These are phyloP conservation scores for Xanthoconium stramineum DNA, from an alignment of 768 basidiomycete species.

Conservation along the genomic window DNA sequence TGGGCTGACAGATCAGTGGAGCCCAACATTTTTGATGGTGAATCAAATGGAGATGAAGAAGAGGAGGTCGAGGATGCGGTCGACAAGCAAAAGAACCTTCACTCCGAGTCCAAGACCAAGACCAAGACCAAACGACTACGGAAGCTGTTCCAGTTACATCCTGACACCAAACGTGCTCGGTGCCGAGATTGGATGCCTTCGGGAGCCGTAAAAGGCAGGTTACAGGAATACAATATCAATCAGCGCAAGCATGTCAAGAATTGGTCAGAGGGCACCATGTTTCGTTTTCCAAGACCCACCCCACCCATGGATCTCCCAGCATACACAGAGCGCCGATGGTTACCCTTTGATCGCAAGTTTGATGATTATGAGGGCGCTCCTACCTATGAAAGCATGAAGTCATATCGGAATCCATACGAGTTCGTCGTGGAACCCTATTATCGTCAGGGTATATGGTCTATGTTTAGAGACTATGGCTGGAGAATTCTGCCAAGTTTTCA, in stretches of 20 bases:
- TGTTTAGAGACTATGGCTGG: not conserved
- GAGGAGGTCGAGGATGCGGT: too few relatives aligned
- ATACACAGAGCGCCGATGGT: not conserved
- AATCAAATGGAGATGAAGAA: too few relatives aligned
- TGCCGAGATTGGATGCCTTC: not conserved
- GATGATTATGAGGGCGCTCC: not conserved
- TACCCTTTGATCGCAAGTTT: not conserved
- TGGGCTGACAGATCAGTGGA: too few relatives aligned
- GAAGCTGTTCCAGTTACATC: not conserved
- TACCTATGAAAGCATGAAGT: not conserved
- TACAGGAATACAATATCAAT: not conserved
- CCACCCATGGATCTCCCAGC: not conserved
- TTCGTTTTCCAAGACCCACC: not conserved
- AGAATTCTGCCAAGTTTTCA: not conserved
- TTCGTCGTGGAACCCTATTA: not conserved
- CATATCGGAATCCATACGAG: not conserved
- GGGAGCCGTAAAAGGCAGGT: not conserved
- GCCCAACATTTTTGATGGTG: too few relatives aligned
- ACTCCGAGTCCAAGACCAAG: too few relatives aligned
- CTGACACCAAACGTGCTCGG: not conserved
- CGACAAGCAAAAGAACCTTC: too few relatives aligned
- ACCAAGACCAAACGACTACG: not conserved
- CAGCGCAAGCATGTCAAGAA: not conserved
- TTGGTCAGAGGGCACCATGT: not conserved
- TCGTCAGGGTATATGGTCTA: not conserved